Percentiles rank a stretch among this genome's conserved stretches.
Conservation (phyloP, 805 yeast genomes). For the Nakazawaea sp. region DNA sequence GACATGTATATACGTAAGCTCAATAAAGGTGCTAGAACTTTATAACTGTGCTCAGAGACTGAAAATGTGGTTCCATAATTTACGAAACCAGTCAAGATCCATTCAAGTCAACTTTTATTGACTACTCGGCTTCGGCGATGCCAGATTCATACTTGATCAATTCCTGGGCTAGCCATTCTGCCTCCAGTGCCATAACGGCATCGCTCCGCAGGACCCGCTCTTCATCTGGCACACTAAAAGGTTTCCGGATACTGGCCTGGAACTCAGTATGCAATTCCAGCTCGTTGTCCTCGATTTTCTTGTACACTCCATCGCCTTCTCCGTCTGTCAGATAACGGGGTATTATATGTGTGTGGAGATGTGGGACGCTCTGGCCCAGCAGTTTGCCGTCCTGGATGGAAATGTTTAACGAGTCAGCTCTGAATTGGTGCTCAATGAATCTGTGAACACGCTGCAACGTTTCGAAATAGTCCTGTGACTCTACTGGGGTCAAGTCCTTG, state of each 20-base stretch:
- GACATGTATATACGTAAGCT: no score
- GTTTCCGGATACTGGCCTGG: no score
- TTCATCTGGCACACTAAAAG: slow-evolving; percentile 44
- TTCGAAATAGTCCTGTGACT: slow-evolving; percentile 68
- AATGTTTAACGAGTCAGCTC: slow-evolving; percentile 79
- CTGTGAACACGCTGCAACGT: slow-evolving; percentile 66
- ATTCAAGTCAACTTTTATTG: no score
- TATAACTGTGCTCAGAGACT: no score
- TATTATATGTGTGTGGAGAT: slow-evolving; percentile 87
- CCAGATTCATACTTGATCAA: slow-evolving; percentile 23
- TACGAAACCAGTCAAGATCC: no score
- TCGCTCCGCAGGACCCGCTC: slow-evolving; percentile 49
- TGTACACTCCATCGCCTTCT: slow-evolving; percentile 67
- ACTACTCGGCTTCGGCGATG: no score
- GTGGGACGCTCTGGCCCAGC: slow-evolving; percentile 96
- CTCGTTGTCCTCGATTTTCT: slow-evolving; percentile 50
- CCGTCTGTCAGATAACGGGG: slow-evolving; percentile 67
- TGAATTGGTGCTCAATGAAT: slow-evolving; percentile 58
- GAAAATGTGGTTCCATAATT: no score
- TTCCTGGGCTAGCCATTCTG: slow-evolving; percentile 42
- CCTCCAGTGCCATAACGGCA: slow-evolving; percentile 70
- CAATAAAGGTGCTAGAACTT: background rate
- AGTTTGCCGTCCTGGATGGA: slow-evolving; percentile 96
- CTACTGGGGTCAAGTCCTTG: slow-evolving; percentile 65
- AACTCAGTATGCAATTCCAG: slow-evolving; percentile 32